These are phyloP conservation scores for Mycena pura DNA, from an alignment of 768 basidiomycete species.

Conservation along the genomic window DNA sequence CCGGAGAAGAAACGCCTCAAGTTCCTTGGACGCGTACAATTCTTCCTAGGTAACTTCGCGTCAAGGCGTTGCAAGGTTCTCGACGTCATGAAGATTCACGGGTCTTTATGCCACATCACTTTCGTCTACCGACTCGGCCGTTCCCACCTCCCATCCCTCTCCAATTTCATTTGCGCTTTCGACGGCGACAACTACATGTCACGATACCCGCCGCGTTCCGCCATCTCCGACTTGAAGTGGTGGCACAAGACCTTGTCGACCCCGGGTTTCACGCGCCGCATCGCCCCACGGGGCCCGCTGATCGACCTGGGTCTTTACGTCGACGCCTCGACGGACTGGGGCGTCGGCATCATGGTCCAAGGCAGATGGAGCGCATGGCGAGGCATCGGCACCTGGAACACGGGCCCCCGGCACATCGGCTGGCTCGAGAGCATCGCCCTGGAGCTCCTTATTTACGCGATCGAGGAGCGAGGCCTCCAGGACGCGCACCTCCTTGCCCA, in stretches of 20 bases:
- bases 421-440: constrained; percentile 30
- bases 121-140: constrained; percentile 37
- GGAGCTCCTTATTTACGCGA: background rate
- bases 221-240: constrained; percentile 40
- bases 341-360: too few relatives aligned
- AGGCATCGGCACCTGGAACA: constrained; percentile 21
- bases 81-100: constrained; percentile 31
- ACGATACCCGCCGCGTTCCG: constrained; percentile 26
- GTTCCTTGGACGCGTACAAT: constrained; percentile 28
- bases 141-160: constrained; percentile 35
- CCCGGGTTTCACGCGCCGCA: constrained; percentile 12
- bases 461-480: constrained; percentile 16
- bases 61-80: constrained; percentile 9
- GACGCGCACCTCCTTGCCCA: constrained; percentile 8
- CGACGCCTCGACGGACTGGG: constrained; percentile 50
- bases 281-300: constrained; percentile 9
- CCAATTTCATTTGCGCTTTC: constrained; percentile 32
- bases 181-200: constrained; percentile 8
- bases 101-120: constrained; percentile 39
- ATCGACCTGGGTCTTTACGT: constrained; percentile 34
- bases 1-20: constrained; percentile 35
- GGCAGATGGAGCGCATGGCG: constrained; percentile 30
- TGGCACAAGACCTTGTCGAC: constrained; percentile 31
- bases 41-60: background rate
- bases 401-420: constrained; percentile 26